These are phyloP conservation scores for Scenedesmus sp. DNA, from an alignment of 163 green algal genomes.

Conservation along the genomic window DNA sequence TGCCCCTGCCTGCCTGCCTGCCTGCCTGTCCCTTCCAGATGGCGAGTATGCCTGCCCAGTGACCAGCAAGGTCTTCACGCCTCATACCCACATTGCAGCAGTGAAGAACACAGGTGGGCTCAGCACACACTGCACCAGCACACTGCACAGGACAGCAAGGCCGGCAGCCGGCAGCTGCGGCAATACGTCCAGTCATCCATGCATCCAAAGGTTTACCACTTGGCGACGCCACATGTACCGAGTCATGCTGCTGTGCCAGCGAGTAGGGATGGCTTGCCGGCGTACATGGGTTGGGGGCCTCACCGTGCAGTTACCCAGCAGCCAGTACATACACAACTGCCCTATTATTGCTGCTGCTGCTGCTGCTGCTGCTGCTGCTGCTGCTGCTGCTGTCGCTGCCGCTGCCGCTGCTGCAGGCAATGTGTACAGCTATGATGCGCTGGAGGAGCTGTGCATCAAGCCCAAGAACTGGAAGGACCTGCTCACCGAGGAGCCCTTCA, in stretches of 20 bases:
- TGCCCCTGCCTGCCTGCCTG: background rate
- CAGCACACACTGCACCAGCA: background rate
- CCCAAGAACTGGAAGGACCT: slow-evolving; percentile 89
- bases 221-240: too few relatives aligned
- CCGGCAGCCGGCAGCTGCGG: background rate
- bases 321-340: background rate
- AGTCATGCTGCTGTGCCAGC: too few relatives aligned
- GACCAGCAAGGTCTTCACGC: slow-evolving; percentile 97
- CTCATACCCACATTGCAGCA: slow-evolving; percentile 97
- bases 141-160: background rate
- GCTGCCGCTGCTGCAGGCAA: slow-evolving; percentile 73
- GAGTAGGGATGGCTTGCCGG: too few relatives aligned
- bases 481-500: slow-evolving; percentile 95
- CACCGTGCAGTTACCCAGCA: too few relatives aligned
- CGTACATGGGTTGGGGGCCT: too few relatives aligned
- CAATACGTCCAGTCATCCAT: too few relatives aligned
- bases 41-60: slow-evolving; percentile 93
- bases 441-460: slow-evolving; percentile 96
- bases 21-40: slow-evolving; percentile 55
- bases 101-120: slow-evolving; percentile 74
- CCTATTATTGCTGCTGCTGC: background rate
- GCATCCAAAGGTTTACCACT: too few relatives aligned
- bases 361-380: slow-evolving; percentile 5
- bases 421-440: slow-evolving; percentile 95
- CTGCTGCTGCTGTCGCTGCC: background rate